Evolutionary conservation across 345 rosid genomes (phyloP).

Genomic region (Iberis pinnata): DNA sequence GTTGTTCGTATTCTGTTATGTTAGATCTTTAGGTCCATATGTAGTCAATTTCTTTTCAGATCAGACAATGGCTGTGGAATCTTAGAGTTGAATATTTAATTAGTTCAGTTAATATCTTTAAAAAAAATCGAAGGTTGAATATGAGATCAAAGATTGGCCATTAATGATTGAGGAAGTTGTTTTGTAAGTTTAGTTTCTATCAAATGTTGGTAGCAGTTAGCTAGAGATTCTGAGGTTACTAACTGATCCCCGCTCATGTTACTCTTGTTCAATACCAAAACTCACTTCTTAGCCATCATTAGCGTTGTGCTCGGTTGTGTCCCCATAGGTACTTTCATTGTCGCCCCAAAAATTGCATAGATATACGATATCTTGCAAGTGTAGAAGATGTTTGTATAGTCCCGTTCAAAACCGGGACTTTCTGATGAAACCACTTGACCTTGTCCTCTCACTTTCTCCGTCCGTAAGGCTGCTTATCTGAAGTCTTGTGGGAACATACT

Average conservation of each 20-base stretch:
- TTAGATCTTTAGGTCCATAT: conserved; percentile 2
- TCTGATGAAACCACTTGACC: conserved; percentile 42
- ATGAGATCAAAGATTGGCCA: too few species aligned
- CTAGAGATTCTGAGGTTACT: too few species aligned
- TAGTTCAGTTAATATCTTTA: neutral
- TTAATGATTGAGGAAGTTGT: too few species aligned
- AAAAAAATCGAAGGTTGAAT: too few species aligned
- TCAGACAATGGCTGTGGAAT: conserved; percentile 4
- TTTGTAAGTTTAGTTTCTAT: too few species aligned
- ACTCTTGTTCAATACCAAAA: conserved; percentile 78
- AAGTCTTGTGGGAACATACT: conserved; percentile 60
- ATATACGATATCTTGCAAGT: conserved; percentile 83
- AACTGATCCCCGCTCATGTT: conserved; percentile 92
- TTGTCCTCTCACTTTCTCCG: too few species aligned
- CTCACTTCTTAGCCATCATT: conserved; percentile 92
- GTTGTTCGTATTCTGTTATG: neutral
- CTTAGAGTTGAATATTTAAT: conserved; percentile 1
- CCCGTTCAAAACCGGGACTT: conserved; percentile 62
- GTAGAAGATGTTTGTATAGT: conserved; percentile 75
- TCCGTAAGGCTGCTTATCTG: too few species aligned
- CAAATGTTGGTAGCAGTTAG: too few species aligned
- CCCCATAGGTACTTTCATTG: conserved; percentile 81
- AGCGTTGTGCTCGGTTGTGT: conserved; percentile 91
- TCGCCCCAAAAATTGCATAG: conserved; percentile 89
- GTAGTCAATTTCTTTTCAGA: neutral